A percentile compares a stretch with the other conserved stretches of the same genome.
Conservation (phyloP, 148 eudicot genomes). For the Beta vulgaris region DNA sequence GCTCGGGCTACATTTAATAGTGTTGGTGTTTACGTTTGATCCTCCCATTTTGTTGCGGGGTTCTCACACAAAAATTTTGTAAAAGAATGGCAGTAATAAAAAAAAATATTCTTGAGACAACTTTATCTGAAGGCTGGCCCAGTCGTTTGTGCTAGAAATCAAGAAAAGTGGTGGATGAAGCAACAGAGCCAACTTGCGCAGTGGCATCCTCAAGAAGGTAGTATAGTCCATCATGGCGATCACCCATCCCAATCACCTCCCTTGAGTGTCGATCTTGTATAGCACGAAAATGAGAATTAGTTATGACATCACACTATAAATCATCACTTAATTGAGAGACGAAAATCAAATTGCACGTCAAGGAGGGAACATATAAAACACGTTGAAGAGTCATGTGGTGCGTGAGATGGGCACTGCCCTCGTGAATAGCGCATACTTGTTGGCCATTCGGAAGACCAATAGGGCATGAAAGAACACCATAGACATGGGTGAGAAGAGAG, state of each 20-base stretch:
- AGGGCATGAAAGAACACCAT: background rate
- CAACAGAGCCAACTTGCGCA: background rate
- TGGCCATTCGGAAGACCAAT: background rate
- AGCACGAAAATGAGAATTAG: background rate
- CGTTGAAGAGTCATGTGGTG: background rate
- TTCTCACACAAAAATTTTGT: too few relatives aligned
- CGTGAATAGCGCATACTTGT: background rate
- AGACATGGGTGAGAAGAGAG: background rate
- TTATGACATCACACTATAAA: background rate
- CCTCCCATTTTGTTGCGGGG: too few relatives aligned
- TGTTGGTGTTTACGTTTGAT: too few relatives aligned
- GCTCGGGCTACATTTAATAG: too few relatives aligned
- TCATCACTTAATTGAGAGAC: background rate
- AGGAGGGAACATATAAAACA: background rate
- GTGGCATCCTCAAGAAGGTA: background rate
- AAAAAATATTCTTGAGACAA: background rate
- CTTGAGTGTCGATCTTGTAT: background rate
- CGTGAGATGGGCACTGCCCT: background rate
- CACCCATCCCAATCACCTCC: background rate
- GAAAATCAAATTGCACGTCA: too few relatives aligned
- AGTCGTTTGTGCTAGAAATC: background rate
- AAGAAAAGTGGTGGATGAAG: background rate
- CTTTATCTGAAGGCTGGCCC: background rate
- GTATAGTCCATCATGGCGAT: background rate
- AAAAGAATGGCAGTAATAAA: too few relatives aligned